phyloP scores from a whole-genome alignment of 2,329 filamentous ascomycete species.

The Pseudovirgaria hyperparasitica region DNA sequence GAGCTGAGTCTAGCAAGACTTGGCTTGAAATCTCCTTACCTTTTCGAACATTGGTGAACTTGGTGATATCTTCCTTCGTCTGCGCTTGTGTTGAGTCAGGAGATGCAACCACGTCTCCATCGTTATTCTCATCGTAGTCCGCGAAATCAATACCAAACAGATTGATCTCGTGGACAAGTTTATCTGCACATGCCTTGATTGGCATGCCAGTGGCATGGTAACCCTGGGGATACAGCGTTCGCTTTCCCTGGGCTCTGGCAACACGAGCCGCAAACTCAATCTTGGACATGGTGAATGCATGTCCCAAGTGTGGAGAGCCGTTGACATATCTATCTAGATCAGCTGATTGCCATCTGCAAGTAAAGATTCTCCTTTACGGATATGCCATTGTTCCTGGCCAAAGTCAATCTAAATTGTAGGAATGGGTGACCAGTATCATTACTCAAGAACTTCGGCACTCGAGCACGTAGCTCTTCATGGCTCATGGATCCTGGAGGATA shows the following conservation, averaged over 20 bases:
- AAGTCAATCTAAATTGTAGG: no score
- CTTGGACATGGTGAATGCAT: constrained; percentile 77
- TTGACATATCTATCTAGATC: constrained; percentile 4
- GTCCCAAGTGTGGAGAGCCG: constrained; percentile 57
- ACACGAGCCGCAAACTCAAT: constrained; percentile 77
- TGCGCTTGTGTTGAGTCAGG: constrained; percentile 44
- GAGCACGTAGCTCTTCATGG: constrained; percentile 57
- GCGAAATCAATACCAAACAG: constrained; percentile 78
- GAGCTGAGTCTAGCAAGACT: no score
- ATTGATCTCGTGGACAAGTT: constrained; percentile 71
- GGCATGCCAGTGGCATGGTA: constrained; percentile 92
- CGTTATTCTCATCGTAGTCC: constrained; percentile 44
- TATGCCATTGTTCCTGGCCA: constrained; percentile 6
- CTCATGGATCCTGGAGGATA: constrained; percentile 59
- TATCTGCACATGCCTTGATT: constrained; percentile 87
- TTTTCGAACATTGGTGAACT: constrained; percentile 71
- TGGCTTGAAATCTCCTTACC: constrained; percentile 28
- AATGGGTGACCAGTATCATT: no score
- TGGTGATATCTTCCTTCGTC: constrained; percentile 64
- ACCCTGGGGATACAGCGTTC: constrained; percentile 69
- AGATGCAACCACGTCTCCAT: constrained; percentile 31
- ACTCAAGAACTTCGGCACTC: constrained; percentile 84
- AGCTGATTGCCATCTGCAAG: background rate
- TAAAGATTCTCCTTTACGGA: constrained; percentile 1
- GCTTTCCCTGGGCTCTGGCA: constrained; percentile 73